These are phyloP conservation scores for Cyberlindnera galapagoensis DNA, from an alignment of 805 yeast species.

Conservation along the genomic window DNA sequence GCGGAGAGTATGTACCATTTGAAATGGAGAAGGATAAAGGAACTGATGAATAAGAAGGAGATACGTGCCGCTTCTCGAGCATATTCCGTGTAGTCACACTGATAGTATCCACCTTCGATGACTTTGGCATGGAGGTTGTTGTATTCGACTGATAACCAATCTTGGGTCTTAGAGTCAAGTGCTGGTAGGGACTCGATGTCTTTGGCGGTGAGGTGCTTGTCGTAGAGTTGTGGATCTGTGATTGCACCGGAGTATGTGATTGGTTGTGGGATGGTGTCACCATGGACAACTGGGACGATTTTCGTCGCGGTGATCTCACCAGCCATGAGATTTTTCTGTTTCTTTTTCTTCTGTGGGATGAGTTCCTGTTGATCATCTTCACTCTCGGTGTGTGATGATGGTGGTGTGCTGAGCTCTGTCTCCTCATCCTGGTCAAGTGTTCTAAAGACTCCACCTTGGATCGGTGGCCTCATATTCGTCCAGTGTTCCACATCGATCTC, in stretches of 20 bases:
- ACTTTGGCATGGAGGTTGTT: conserved; percentile 51
- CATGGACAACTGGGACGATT: conserved; percentile 48
- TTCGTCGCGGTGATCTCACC: conserved; percentile 36
- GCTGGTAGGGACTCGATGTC: conserved; percentile 57
- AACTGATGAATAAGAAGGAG: conserved; percentile 40
- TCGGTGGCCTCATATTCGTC: conserved; percentile 79
- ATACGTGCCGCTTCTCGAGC: conserved; percentile 64
- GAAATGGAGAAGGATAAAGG: conserved; percentile 42
- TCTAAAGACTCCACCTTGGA: conserved; percentile 66
- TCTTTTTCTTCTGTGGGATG: not conserved
- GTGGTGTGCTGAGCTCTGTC: no score
- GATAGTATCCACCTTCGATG: conserved; percentile 53
- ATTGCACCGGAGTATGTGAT: conserved; percentile 32
- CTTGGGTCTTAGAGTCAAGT: conserved; percentile 64
- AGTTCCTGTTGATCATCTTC: not conserved
- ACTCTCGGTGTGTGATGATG: not conserved
- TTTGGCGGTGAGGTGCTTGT: conserved; percentile 44
- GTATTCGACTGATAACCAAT: conserved; percentile 47
- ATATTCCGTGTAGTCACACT: conserved; percentile 70
- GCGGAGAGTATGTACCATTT: conserved; percentile 52
- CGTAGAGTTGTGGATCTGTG: conserved; percentile 56
- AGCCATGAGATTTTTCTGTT: conserved; percentile 15
- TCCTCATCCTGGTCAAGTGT: conserved; percentile 23
- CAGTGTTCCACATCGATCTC: conserved; percentile 54
- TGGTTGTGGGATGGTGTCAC: conserved; percentile 34